Evolutionary conservation across 2,329 filamentous ascomycete genomes (phyloP), one percentile per base, ranked within the genome.

Genomic region (Fusarium brevicatenulatum): DNA sequence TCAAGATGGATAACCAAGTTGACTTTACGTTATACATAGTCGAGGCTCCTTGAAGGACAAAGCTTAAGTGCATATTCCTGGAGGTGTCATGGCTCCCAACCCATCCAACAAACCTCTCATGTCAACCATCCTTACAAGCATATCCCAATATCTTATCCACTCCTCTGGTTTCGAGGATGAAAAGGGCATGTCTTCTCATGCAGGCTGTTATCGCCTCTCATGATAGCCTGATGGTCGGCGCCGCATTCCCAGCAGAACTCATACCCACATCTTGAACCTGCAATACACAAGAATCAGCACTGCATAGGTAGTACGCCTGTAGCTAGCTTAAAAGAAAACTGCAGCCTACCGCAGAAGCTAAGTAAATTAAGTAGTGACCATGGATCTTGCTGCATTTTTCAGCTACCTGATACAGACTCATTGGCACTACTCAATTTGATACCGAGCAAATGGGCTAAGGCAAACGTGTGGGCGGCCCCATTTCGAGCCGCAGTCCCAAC

Each of bases 211-310:
- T 83, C 82, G 25, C 73, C 67, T 36, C 66, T 62, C 40, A 83
- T 23, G 36, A 83, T 82, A 37, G 74, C 63, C 36, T 56, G 68
- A 53, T 83, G 77, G 34, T 79, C 75, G 9, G 79, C 81, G n/a
- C 81, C 78, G 47, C 82, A 83, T 39, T 82, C 79, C 65, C 79
- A 83, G 72, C 82, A 83, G 59, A 81, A 83, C 49, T 83, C 70
- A 69, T 75, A 66, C 44, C 71, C 74, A 62, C 82, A 83, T 43
- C 76, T 80, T 54, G 78, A 78, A 74, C 82, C 82, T 83, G 66
- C 34, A 58, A 53, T 13, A 36, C 37, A 50, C 23, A 43, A 36
- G 46, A 47, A 69, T 78, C 69, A 77, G 72, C 40, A 70, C 34
- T 55, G 36, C 16, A 46, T 46, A 19, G n/a, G 47, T 59, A 13